phyloP scores from a whole-genome alignment of 2,329 filamentous ascomycete genomes.

The Diaporthe aspalathi region DNA sequence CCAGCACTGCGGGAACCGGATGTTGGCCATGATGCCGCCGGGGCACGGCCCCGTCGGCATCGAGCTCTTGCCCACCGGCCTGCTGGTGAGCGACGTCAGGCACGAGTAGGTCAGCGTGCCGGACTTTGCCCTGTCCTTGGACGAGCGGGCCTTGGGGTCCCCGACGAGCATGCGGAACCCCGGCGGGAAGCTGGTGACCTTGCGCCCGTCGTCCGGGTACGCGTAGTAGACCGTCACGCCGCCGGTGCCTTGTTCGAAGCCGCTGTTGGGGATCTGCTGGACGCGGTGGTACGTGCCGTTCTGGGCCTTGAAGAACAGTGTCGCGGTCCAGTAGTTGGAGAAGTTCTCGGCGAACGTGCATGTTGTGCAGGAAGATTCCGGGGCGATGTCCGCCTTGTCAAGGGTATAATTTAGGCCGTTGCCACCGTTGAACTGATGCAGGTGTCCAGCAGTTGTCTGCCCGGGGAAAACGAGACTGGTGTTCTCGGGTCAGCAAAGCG shows the following conservation, averaged over 20 bases:
- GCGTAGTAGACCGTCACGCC: constrained; percentile 48
- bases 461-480: constrained; percentile 14
- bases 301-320: constrained; percentile 33
- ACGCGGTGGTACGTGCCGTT: constrained; percentile 44
- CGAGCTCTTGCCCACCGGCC: constrained; percentile 52
- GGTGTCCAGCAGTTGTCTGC: constrained; percentile 15
- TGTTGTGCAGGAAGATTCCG: constrained; percentile 38
- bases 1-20: constrained; percentile 64
- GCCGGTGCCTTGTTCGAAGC: constrained; percentile 14
- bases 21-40: constrained; percentile 54
- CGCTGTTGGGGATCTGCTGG: constrained; percentile 47
- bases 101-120: constrained; percentile 58
- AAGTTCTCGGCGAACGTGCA: constrained; percentile 32
- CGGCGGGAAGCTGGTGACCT: constrained; percentile 56
- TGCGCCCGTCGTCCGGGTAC: constrained; percentile 41
- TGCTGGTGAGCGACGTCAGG: constrained; percentile 49
- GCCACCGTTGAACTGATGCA: constrained; percentile 29
- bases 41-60: constrained; percentile 52
- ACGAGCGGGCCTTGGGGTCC: constrained; percentile 32
- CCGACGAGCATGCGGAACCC: constrained; percentile 60
- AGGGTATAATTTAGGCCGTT: constrained; percentile 24
- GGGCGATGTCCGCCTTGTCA: constrained; percentile 4
- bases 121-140: too few species aligned
- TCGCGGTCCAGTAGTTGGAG: constrained; percentile 35
- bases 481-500: not conserved